phyloP scores from a whole-genome alignment of 1,284 basidiomycete species.

The Marasmius tenuissimus region DNA sequence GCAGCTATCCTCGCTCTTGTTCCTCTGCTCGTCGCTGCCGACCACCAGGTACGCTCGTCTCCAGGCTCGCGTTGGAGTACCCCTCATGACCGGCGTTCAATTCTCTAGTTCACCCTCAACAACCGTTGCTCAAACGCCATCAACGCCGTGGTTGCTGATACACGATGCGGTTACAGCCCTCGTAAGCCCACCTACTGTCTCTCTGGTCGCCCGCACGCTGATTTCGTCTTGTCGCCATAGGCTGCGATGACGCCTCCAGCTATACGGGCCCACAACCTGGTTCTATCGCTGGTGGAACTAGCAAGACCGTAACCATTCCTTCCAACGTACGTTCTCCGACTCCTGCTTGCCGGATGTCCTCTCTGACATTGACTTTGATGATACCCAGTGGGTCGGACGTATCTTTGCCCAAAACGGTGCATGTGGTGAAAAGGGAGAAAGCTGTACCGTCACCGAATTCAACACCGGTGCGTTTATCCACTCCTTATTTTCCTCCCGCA shows the following conservation, averaged over 20 bases:
- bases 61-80: not conserved
- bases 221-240: too few relatives aligned
- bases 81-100: not conserved
- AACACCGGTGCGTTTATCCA: constrained; percentile 34
- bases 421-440: constrained; percentile 35
- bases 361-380: too few relatives aligned
- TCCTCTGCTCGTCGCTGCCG: not conserved
- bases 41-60: not conserved
- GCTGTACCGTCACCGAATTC: constrained; percentile 37
- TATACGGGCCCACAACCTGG: too few relatives aligned
- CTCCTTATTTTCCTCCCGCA: too few relatives aligned
- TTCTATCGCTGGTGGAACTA: too few relatives aligned
- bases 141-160: constrained; percentile 34
- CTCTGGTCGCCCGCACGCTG: too few relatives aligned
- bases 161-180: constrained; percentile 39
- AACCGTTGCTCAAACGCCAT: constrained; percentile 33
- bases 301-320: too few relatives aligned
- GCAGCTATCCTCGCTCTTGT: not conserved
- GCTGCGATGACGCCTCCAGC: too few relatives aligned
- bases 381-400: constrained; percentile 42
- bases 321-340: too few relatives aligned
- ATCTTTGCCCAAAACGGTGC: constrained; percentile 35
- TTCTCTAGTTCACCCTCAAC: constrained; percentile 25
- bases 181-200: too few relatives aligned
- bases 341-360: too few relatives aligned